phyloP scores from a whole-genome alignment of 164 flowering plant species.

The Aristolochia contorta region DNA sequence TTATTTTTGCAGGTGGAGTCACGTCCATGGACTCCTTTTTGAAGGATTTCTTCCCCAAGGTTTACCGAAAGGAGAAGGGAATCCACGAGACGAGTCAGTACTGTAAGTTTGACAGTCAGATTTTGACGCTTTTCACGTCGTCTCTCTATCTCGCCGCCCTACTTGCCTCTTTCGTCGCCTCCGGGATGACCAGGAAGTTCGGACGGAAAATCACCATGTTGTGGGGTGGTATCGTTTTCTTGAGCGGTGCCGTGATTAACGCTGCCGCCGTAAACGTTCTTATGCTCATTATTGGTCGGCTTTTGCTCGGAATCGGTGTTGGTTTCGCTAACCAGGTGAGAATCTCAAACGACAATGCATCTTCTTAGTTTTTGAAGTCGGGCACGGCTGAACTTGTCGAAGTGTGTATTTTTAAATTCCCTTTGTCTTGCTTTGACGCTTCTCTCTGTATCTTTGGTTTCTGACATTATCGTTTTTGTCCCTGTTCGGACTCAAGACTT shows the following conservation, averaged over 20 bases:
- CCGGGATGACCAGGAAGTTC: slow-evolving; percentile 15
- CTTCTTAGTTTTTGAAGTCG: too few species aligned
- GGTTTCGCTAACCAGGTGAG: slow-evolving; percentile 33
- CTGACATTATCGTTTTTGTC: too few species aligned
- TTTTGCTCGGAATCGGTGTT: slow-evolving; percentile 28
- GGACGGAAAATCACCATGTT: slow-evolving; percentile 25
- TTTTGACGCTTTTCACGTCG: slow-evolving; percentile 22
- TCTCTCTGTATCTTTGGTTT: too few species aligned
- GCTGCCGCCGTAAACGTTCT: slow-evolving; percentile 10
- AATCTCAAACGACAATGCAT: too few species aligned
- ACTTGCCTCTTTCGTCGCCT: slow-evolving; percentile 21
- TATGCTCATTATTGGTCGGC: slow-evolving; percentile 30
- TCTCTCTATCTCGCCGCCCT: slow-evolving; percentile 26
- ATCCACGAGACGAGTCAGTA: slow-evolving; percentile 20
- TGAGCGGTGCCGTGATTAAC: slow-evolving; percentile 17
- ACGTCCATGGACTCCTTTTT: slow-evolving; percentile 26
- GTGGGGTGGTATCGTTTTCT: slow-evolving; percentile 16
- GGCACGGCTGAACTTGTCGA: too few species aligned
- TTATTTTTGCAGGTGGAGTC: slow-evolving; percentile 22
- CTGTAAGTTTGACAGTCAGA: slow-evolving; percentile 19
- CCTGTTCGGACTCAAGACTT: too few species aligned
- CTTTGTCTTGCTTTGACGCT: too few species aligned
- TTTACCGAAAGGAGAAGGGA: slow-evolving; percentile 8
- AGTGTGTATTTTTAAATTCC: too few species aligned
- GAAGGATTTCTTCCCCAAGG: slow-evolving; percentile 21